phyloP scores from a whole-genome alignment of 805 yeast genomes.

The Starmerella apis region DNA sequence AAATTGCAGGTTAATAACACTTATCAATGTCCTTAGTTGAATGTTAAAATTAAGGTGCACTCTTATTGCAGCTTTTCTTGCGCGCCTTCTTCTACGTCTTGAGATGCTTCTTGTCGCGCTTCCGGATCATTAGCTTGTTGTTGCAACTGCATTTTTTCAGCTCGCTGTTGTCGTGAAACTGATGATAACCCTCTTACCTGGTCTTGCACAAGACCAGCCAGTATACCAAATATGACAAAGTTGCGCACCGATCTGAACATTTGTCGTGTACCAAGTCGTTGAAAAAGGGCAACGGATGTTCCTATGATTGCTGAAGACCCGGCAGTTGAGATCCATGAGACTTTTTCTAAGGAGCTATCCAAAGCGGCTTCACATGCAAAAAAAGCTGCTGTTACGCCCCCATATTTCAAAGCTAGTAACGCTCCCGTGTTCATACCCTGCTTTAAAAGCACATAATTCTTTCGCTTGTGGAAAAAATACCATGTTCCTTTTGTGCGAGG shows the following conservation, averaged over 20 bases:
- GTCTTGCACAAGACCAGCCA: conserved; percentile 60
- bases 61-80: neutral
- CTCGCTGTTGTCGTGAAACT: conserved; percentile 6
- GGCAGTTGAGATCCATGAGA: conserved; percentile 56
- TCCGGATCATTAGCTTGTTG: neutral
- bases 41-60: too few relatives aligned
- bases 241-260: conserved; percentile 32
- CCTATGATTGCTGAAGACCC: conserved; percentile 47
- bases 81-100: neutral
- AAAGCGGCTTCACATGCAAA: conserved; percentile 54
- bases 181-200: conserved; percentile 21
- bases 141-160: neutral
- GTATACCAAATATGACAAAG: conserved; percentile 51
- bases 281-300: conserved; percentile 39
- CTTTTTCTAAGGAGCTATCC: conserved; percentile 44
- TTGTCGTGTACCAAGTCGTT: conserved; percentile 30
- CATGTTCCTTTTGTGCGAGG: conserved; percentile 73
- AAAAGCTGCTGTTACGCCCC: conserved; percentile 39
- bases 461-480: conserved; percentile 79
- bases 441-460: conserved; percentile 60
- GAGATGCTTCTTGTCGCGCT: too few relatives aligned
- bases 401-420: conserved; percentile 36
- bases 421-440: conserved; percentile 44
- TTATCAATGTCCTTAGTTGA: too few relatives aligned
- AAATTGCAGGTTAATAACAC: too few relatives aligned